These are phyloP conservation scores for Silybum marianum DNA, from an alignment of 129 eudicot genomes.

Conservation along the genomic window DNA sequence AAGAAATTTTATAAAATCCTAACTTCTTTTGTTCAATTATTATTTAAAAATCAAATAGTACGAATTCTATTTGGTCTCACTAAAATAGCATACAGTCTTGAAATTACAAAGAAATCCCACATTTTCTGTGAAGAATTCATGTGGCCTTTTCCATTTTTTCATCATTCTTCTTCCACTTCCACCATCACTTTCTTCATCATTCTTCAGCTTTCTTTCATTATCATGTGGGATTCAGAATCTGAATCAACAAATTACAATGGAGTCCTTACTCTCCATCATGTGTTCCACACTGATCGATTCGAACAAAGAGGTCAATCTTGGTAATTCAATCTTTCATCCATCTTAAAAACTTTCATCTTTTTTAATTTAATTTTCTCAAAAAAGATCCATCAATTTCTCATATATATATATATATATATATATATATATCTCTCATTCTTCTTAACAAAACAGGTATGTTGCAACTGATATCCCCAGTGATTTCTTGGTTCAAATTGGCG, in stretches of 20 bases:
- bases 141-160: conserved; percentile 4
- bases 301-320: conserved; percentile 89
- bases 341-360: neutral
- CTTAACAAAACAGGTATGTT: conserved; percentile 51
- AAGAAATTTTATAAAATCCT: too few relatives aligned
- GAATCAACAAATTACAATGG: conserved; percentile 66
- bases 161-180: conserved; percentile 13
- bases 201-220: conserved; percentile 6
- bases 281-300: conserved; percentile 64
- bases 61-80: conserved; percentile 20
- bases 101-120: conserved; percentile 32
- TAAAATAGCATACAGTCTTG: conserved; percentile 18
- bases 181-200: conserved; percentile 9
- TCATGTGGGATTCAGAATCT: conserved; percentile 88
- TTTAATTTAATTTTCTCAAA: neutral
- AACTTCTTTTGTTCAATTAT: neutral
- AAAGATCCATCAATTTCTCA: neutral
- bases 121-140: neutral
- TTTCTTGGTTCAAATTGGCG: conserved; percentile 78
- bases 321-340: conserved; percentile 42
- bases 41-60: neutral
- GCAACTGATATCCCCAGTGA: conserved; percentile 91
- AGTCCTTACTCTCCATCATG: conserved; percentile 50
- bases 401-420: too few relatives aligned
- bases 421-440: neutral